These are phyloP conservation scores for Leishmania braziliensis DNA, from an alignment of 208 protist genomes.

Conservation along the genomic window DNA sequence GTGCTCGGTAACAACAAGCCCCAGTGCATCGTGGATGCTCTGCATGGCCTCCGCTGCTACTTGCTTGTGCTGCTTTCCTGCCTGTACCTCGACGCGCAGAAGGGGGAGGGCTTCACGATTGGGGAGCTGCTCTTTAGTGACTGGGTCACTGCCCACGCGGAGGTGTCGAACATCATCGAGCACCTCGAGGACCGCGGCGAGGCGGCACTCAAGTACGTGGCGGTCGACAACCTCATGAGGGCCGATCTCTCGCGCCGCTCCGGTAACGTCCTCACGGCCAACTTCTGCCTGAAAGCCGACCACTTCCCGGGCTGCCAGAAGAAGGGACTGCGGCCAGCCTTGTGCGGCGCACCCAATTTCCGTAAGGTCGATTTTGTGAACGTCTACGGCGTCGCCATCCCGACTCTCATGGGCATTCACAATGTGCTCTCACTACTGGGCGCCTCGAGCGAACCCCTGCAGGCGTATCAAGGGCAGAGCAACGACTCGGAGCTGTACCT, in stretches of 20 bases:
- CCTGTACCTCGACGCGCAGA: constrained; percentile 76
- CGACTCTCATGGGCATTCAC: constrained; percentile 78
- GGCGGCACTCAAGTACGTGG: constrained; percentile 71
- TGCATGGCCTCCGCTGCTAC: constrained; percentile 74
- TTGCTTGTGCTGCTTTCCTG: constrained; percentile 80
- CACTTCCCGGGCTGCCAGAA: constrained; percentile 91
- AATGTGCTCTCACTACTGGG: constrained; percentile 90
- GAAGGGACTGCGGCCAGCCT: constrained; percentile 78
- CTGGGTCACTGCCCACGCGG: constrained; percentile 65
- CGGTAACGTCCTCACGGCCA: constrained; percentile 86
- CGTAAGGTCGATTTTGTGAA: constrained; percentile 84
- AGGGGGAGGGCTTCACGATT: constrained; percentile 26
- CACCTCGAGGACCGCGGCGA: constrained; percentile 69
- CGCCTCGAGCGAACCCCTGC: constrained; percentile 66
- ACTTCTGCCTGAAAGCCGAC: constrained; percentile 89
- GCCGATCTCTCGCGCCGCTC: constrained; percentile 66
- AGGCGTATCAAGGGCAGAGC: constrained; percentile 65
- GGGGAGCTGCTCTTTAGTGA: constrained; percentile 53
- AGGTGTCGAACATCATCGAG: constrained; percentile 83
- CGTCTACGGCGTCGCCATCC: constrained; percentile 88
- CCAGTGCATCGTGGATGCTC: constrained; percentile 56
- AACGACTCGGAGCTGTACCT: constrained; percentile 82
- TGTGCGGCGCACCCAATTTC: constrained; percentile 90
- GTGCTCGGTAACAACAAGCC: constrained; percentile 52
- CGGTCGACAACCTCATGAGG: constrained; percentile 70